phyloP scores from a whole-genome alignment of 495 filamentous ascomycete species.

The Aspergillus sclerotiicarbonarius region DNA sequence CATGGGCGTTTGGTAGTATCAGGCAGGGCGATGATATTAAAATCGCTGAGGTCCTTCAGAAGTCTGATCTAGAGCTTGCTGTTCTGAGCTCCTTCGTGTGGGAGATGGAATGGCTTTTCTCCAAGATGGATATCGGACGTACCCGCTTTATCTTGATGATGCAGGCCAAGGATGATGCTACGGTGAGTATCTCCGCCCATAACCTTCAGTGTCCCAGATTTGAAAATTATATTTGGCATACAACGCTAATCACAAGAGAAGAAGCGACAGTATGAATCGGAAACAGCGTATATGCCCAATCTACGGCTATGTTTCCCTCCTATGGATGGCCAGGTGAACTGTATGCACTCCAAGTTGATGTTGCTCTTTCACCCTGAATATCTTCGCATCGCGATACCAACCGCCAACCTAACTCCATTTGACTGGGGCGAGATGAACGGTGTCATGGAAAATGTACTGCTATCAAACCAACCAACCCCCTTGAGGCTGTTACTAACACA shows the following conservation, averaged over 20 bases:
- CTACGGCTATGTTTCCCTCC: conserved; percentile 77
- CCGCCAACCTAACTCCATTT: conserved; percentile 72
- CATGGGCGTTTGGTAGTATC: conserved; percentile 59
- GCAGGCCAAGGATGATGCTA: conserved; percentile 60
- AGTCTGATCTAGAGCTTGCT: conserved; percentile 65
- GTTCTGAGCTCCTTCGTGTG: conserved; percentile 85
- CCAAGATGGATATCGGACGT: conserved; percentile 51
- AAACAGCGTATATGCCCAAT: conserved; percentile 51
- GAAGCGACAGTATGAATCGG: conserved; percentile 39
- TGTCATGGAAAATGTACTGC: conserved; percentile 70
- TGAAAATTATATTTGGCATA: neutral
- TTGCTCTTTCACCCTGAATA: conserved; percentile 69
- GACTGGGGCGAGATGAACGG: conserved; percentile 82
- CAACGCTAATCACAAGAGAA: conserved; percentile 9
- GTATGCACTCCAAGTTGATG: conserved; percentile 91
- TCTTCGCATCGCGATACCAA: conserved; percentile 74
- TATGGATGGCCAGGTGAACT: conserved; percentile 61
- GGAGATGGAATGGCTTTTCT: conserved; percentile 71
- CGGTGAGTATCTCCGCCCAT: conserved; percentile 36
- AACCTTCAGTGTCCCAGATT: neutral
- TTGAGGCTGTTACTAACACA: neutral
- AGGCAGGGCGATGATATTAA: conserved; percentile 72
- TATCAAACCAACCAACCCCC: neutral
- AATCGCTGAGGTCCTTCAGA: conserved; percentile 85
- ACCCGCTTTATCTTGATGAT: conserved; percentile 67